Conservation (phyloP, 2,329 filamentous ascomycete species). For the Madurella mycetomatis region DNA sequence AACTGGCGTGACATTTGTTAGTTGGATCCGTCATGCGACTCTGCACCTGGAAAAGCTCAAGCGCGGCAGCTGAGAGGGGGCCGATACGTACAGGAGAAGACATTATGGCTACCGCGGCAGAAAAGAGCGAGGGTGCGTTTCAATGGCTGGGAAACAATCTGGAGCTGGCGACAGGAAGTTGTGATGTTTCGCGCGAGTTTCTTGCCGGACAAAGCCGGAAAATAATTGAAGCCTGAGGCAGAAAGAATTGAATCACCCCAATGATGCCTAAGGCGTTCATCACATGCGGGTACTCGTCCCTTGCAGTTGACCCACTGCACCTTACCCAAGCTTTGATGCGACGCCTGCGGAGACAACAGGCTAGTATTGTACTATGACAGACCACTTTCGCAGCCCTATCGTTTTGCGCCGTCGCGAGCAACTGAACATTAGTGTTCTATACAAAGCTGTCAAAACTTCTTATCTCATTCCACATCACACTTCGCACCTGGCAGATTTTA, state of each 20-base stretch:
- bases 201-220: constrained; percentile 32
- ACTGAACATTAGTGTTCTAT: no score
- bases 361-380: no score
- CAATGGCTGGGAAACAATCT: constrained; percentile 26
- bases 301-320: background rate
- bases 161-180: constrained; percentile 20
- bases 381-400: no score
- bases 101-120: constrained; percentile 24
- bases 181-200: constrained; percentile 29
- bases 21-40: constrained; percentile 14
- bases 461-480: no score
- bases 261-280: background rate
- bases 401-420: no score
- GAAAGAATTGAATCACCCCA: constrained; percentile 6
- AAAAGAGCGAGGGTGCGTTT: constrained; percentile 25
- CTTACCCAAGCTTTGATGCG: background rate
- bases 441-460: no score
- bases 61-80: background rate
- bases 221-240: constrained; percentile 27
- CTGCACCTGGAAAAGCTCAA: background rate
- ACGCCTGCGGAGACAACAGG: no score
- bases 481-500: no score
- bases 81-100: constrained; percentile 29
- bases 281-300: background rate
- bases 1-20: constrained; percentile 39